A percentile compares a stretch with the other conserved stretches of the same genome.
Conservation (phyloP, 805 yeast species). For the Blastobotrys terrestris region DNA sequence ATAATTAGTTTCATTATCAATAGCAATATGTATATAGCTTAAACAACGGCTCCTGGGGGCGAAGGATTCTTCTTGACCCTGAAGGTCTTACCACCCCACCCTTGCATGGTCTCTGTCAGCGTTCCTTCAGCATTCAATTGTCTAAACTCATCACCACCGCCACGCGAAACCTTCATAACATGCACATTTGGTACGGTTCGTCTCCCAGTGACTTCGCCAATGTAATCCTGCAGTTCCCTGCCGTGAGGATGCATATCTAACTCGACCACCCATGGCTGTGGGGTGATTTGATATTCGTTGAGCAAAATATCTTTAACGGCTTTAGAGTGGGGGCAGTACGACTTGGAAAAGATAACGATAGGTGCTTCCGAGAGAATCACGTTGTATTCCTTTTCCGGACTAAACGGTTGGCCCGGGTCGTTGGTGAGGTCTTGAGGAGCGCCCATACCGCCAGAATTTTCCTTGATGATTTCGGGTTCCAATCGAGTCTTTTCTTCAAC, state of each 20-base stretch:
- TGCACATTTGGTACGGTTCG: slow-evolving; percentile 86
- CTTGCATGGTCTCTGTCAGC: slow-evolving; percentile 44
- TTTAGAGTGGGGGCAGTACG: slow-evolving; percentile 62
- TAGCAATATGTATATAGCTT: not conserved
- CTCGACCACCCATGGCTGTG: slow-evolving; percentile 70
- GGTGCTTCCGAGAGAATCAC: slow-evolving; percentile 58
- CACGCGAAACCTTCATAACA: slow-evolving; percentile 67
- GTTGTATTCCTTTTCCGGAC: slow-evolving; percentile 48
- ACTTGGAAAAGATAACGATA: slow-evolving; percentile 45
- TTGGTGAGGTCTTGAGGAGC: slow-evolving; percentile 20
- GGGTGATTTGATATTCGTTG: slow-evolving; percentile 62
- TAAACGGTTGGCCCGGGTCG: slow-evolving; percentile 33
- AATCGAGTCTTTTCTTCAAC: slow-evolving; percentile 15
- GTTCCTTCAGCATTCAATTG: slow-evolving; percentile 52
- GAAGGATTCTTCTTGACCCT: slow-evolving; percentile 18
- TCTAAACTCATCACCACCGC: slow-evolving; percentile 82
- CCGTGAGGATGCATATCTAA: slow-evolving; percentile 79
- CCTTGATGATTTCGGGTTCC: slow-evolving; percentile 9
- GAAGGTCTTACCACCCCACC: slow-evolving; percentile 42
- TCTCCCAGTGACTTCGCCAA: slow-evolving; percentile 66
- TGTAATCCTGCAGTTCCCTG: slow-evolving; percentile 61
- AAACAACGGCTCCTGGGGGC: slow-evolving; percentile 8
- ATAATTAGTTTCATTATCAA: not conserved
- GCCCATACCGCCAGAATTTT: slow-evolving; percentile 13
- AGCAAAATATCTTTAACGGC: slow-evolving; percentile 60